Evolutionary conservation across 805 yeast species (phyloP).

Genomic region (Candida morakotiae): DNA sequence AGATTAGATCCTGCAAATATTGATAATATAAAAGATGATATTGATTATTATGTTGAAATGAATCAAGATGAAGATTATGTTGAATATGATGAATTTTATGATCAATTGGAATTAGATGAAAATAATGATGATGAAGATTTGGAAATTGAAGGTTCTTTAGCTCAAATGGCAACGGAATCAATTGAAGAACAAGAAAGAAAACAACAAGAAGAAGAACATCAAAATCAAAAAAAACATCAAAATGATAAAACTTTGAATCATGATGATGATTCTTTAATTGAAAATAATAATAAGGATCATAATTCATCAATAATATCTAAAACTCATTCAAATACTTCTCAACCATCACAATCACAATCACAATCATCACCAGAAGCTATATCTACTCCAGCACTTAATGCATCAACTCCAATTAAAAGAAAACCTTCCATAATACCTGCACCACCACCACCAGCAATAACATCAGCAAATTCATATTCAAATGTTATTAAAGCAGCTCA

Average conservation of each 20-base stretch:
- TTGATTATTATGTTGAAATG: slow-evolving; percentile 88
- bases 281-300: not conserved
- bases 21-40: slow-evolving; percentile 78
- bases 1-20: slow-evolving; percentile 74
- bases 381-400: slow-evolving; percentile 1
- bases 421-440: slow-evolving; percentile 15
- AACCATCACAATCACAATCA: slow-evolving; percentile 11
- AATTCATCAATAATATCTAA: not conserved
- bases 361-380: slow-evolving; percentile 11
- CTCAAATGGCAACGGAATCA: slow-evolving; percentile 18
- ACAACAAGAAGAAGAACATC: slow-evolving; percentile 1
- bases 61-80: slow-evolving; percentile 91
- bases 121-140: slow-evolving; percentile 36
- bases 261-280: not conserved
- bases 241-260: too few species aligned
- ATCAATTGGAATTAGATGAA: slow-evolving; percentile 70
- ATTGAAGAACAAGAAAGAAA: slow-evolving; percentile 13
- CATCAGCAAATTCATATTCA: slow-evolving; percentile 15
- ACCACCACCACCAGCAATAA: slow-evolving; percentile 21
- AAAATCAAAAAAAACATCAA: too few species aligned
- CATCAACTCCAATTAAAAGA: slow-evolving; percentile 16
- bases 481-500: slow-evolving; percentile 21
- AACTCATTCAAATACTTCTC: slow-evolving; percentile 7
- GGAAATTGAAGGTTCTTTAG: slow-evolving; percentile 16
- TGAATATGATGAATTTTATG: slow-evolving; percentile 91